Evolutionary conservation across 1,284 basidiomycete species (phyloP).

Genomic region (Phaffia rhodozyma): DNA sequence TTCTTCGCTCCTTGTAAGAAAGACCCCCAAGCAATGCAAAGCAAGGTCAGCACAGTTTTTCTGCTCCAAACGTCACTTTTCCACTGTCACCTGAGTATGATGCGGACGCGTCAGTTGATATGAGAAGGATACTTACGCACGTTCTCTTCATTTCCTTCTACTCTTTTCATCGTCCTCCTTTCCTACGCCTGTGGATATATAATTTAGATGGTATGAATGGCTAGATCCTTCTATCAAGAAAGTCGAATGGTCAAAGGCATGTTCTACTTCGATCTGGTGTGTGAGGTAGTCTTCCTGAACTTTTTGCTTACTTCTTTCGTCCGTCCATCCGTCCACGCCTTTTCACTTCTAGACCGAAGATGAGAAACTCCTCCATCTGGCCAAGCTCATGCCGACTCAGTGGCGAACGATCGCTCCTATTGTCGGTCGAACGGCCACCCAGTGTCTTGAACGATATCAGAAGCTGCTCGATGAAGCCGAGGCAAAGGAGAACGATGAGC

Average conservation of each 20-base stretch:
- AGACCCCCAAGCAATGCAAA: conserved; percentile 99
- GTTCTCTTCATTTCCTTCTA: background rate
- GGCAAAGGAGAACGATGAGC: conserved; percentile 81
- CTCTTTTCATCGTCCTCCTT: background rate
- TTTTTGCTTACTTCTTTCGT: background rate
- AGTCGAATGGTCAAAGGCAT: conserved; percentile 94
- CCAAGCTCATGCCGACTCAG: conserved; percentile 98
- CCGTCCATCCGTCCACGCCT: conserved; percentile 19
- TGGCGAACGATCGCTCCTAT: conserved; percentile 99
- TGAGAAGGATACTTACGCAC: too few relatives aligned
- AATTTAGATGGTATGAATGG: conserved; percentile 86
- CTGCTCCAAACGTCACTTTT: background rate
- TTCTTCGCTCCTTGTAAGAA: conserved; percentile 90
- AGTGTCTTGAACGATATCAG: conserved; percentile 97
- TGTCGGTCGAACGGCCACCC: conserved; percentile 95
- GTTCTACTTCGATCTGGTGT: conserved; percentile 23
- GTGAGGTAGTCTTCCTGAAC: background rate
- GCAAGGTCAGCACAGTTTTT: conserved; percentile 43
- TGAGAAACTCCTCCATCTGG: conserved; percentile 94
- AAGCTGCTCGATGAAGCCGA: conserved; percentile 95
- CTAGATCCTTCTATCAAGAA: conserved; percentile 99
- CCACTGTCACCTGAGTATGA: too few relatives aligned
- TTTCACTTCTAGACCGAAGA: conserved; percentile 64
- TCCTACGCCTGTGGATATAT: background rate
- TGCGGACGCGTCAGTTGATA: background rate